Conservation (phyloP, 2,329 filamentous ascomycete genomes). For the Ceratocystiopsis sp. region DNA sequence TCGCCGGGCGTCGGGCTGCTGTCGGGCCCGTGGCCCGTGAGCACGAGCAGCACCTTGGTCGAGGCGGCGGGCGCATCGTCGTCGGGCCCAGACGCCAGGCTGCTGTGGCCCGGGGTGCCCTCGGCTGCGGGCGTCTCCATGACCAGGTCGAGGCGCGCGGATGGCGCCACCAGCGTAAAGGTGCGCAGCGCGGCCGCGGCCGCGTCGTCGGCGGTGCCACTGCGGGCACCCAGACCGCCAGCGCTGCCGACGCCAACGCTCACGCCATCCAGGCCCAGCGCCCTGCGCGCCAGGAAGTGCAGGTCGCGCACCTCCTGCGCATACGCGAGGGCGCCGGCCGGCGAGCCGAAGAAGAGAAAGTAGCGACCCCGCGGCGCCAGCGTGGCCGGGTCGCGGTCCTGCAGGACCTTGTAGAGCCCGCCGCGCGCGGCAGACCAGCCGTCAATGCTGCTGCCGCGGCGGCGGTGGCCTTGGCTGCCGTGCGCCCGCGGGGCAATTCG, state of each 20-base stretch:
- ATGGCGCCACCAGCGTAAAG: slow-evolving; percentile 19
- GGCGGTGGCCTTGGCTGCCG: neutral
- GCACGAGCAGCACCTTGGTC: slow-evolving; percentile 18
- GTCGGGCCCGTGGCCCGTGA: slow-evolving; percentile 15
- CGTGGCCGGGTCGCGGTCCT: slow-evolving; percentile 44
- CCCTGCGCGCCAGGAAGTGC: slow-evolving; percentile 18
- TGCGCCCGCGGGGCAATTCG: slow-evolving; percentile 38
- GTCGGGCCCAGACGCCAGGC: slow-evolving; percentile 4
- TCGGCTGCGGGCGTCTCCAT: slow-evolving; percentile 6
- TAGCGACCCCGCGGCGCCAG: slow-evolving; percentile 48
- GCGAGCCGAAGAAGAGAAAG: slow-evolving; percentile 48
- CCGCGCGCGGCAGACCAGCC: slow-evolving; percentile 39
- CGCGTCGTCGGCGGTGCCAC: slow-evolving; percentile 1
- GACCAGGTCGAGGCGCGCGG: slow-evolving; percentile 11
- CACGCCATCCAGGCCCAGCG: slow-evolving; percentile 11
- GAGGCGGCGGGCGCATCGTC: slow-evolving; percentile 8
- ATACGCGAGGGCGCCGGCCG: slow-evolving; percentile 43
- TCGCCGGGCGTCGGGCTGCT: slow-evolving; percentile 5
- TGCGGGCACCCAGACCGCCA: neutral
- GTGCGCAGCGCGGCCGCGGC: slow-evolving; percentile 9
- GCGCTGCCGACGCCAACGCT: slow-evolving; percentile 5
- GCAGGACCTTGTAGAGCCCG: slow-evolving; percentile 30
- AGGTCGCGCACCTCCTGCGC: slow-evolving; percentile 34
- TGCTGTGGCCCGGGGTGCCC: neutral
- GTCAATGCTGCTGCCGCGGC: slow-evolving; percentile 28